Base-by-base conservation (phyloP, 1,284 basidiomycete species). In the Ceratobasidium sp. region DNA sequence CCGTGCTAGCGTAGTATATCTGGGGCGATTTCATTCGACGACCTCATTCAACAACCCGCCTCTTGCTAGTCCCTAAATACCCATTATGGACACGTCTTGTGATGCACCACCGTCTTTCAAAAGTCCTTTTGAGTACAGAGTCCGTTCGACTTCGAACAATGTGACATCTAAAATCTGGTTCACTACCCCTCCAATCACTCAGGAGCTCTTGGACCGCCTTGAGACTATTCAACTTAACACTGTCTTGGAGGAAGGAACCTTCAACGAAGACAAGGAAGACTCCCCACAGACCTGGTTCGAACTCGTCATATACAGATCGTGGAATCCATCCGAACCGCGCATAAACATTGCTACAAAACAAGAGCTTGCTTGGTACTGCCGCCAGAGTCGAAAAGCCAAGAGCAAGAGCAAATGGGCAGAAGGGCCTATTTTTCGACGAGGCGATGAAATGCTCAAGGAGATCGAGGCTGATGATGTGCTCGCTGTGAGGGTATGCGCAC, bases 141-240 rank as follows among this genome's bases (percentile, higher is more conserved):
- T 48, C 17, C 12, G 17, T 10, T 10, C 46, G 46, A 48, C 46
- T 48, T 48, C 46, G 46, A 17, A 48, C 46, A 17, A 48, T 48
- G 46, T 48, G 46, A 17, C 10, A 17, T 48, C 46, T 48, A 10
- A 48, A 48, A 48, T 48, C 46, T 57, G 54, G 54, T 57, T 57
- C 54, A 28, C 13, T 57, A 57, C n/a, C 54, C 28, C 28, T n/a
- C 28, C 54, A 23, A n/a, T 57, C n/a, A 28, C n/a, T 28, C 54
- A 57, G 28, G 28, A n/a, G n/a, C 2, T 28, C n/a, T 57, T 57
- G n/a, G n/a, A n/a, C 28, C 54, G 54, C n/a, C 54, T 57, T 28
- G 54, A 57, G 10, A 57, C 54, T 57, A 57, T 57, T n/a, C 54
- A 57, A n/a, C 54, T 57, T n/a, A 57, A 57, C 15, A 57, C 54